Base-by-base conservation (phyloP, 495 filamentous ascomycete species). In the Trichoderma erinaceum region DNA sequence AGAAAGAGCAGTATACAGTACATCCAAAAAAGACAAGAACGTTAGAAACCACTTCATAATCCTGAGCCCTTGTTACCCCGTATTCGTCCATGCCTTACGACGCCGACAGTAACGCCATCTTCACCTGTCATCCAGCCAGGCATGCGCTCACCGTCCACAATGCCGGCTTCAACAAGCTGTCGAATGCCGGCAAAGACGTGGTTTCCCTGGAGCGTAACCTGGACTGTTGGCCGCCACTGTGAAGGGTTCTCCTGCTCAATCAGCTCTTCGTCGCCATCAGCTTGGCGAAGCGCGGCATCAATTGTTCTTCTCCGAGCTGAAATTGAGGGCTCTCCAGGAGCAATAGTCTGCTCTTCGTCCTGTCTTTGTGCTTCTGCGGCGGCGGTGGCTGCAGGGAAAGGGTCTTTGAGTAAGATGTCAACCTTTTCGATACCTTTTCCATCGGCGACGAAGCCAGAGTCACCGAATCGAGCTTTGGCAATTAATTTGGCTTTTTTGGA, bases 91-190 rank as follows among this genome's bases (percentile, higher is more conserved):
- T 82, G 72, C 66, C 81, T 84, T 0, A 96, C 86, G 50, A 84
- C 82, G 0, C 89, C 90, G 56, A 87, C 77, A 70, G 88, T 93
- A 4, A 96, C 87, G 0, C 87, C 90, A 25, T 90, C 92, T 72
- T 96, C 91, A 1, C 92, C 92, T 1, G 91, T 93, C 88, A 96
- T 89, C 92, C 92, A 97, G 0, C 91, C 90, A 0, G 92, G 92
- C 87, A 96, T 93, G 27, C 79, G 83, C 75, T 86, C 83, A 0
- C 90, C 89, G 71, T 93, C 86, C 15, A 95, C 76, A 16, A 91
- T 80, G 0, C 91, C 92, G 13, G 80, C 71, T 73, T 95, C 92
- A 0, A 92, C 87, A 35, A 96, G 81, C 72, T 88, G 84, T 63
- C 91, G 81, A 35, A 96, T 80, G 0, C 92, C 92, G 2, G 87